Conservation (phyloP, 768 basidiomycete species). For the Trametes elegans region DNA sequence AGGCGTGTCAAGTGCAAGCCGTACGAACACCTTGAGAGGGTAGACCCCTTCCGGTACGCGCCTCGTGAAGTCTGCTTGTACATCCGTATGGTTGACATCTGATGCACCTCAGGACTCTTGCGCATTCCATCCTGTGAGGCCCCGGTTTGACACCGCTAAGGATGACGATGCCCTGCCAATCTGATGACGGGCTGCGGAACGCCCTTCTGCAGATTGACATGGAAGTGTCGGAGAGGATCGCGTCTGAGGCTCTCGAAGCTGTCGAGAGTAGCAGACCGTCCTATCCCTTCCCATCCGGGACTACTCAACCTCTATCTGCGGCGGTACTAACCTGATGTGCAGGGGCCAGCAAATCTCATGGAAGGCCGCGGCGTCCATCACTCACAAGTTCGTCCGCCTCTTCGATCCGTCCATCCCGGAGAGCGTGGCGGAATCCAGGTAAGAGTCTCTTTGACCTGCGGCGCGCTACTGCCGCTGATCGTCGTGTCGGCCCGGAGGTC, state of each 20-base stretch:
- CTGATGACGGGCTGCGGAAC: background rate
- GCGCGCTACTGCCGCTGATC: background rate
- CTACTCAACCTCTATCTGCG: background rate
- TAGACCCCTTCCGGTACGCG: conserved; percentile 80
- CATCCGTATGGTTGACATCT: background rate
- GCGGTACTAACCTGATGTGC: background rate
- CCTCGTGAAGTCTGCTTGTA: background rate
- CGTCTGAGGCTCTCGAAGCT: too few species aligned
- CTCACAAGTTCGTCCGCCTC: conserved; percentile 72
- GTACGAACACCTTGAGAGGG: conserved; percentile 66
- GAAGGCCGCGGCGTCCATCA: conserved; percentile 83
- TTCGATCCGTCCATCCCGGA: conserved; percentile 76
- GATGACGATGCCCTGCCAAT: background rate
- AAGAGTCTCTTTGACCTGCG: background rate
- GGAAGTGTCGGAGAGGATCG: too few species aligned
- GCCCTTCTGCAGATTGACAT: conserved; percentile 5
- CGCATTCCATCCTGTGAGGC: conserved; percentile 63
- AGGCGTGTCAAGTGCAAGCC: conserved; percentile 66
- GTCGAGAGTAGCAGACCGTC: too few species aligned
- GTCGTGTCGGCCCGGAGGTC: conserved; percentile 13
- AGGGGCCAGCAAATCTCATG: conserved; percentile 84
- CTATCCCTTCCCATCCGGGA: too few species aligned
- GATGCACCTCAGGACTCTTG: conserved; percentile 50
- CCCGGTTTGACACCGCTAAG: background rate
- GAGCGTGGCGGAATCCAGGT: conserved; percentile 43